Conservation (phyloP, 805 yeast species). For the Wickerhamiella qilinensis region DNA sequence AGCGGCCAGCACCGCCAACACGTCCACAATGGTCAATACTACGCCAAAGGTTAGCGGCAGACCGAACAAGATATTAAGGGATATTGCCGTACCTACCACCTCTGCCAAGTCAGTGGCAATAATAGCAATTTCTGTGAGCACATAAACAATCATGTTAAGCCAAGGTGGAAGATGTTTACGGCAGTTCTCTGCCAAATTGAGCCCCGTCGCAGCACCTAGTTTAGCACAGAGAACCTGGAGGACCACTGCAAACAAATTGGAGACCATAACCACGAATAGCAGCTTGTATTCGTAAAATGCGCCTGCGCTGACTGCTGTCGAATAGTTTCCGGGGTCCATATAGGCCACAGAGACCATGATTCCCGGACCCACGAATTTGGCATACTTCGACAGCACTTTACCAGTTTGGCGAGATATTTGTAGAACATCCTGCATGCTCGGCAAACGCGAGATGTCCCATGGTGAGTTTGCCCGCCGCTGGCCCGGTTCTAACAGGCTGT, state of each 20-base stretch:
- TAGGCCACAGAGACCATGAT: constrained; percentile 79
- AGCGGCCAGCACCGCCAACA: constrained; percentile 58
- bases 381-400: constrained; percentile 31
- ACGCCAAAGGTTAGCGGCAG: constrained; percentile 69
- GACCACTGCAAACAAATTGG: constrained; percentile 74
- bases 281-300: constrained; percentile 61
- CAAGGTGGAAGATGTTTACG: constrained; percentile 50
- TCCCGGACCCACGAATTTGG: constrained; percentile 73
- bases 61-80: constrained; percentile 57
- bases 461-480: not conserved
- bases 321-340: constrained; percentile 88
- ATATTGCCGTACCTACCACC: constrained; percentile 85
- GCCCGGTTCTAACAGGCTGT: no score
- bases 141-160: constrained; percentile 46
- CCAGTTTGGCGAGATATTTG: not conserved
- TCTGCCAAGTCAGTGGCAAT: constrained; percentile 90
- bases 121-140: constrained; percentile 70
- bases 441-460: not conserved
- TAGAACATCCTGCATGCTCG: not conserved
- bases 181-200: constrained; percentile 77
- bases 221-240: constrained; percentile 72
- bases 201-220: constrained; percentile 77
- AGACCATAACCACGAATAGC: constrained; percentile 52
- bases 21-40: constrained; percentile 64
- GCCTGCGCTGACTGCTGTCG: constrained; percentile 81